phyloP scores from a whole-genome alignment of 805 yeast species.

The Lachancea dasiensis region DNA sequence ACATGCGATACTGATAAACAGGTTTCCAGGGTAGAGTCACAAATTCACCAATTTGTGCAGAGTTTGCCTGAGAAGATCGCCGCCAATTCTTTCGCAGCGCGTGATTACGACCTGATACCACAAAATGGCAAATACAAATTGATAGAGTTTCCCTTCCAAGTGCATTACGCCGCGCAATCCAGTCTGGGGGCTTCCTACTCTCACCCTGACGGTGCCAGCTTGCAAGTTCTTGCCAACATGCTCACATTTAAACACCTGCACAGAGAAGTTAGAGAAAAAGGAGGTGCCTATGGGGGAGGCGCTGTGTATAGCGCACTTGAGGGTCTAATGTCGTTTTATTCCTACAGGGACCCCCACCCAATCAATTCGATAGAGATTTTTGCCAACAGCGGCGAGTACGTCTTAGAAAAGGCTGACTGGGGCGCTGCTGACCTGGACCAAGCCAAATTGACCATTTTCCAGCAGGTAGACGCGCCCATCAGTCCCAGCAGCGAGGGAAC shows the following conservation, averaged over 20 bases:
- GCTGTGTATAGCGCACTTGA: conserved; percentile 74
- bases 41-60: conserved; percentile 27
- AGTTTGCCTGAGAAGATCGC: conserved; percentile 22
- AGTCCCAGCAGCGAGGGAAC: conserved; percentile 77
- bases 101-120: conserved; percentile 5
- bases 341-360: conserved; percentile 93
- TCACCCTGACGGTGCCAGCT: conserved; percentile 72
- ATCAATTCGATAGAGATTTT: conserved; percentile 59
- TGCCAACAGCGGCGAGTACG: conserved; percentile 44
- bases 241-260: conserved; percentile 80
- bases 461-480: conserved; percentile 83
- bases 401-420: conserved; percentile 44
- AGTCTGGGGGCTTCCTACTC: conserved; percentile 60
- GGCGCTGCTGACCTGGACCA: conserved; percentile 64
- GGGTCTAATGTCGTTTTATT: conserved; percentile 75
- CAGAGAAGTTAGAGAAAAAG: conserved; percentile 85
- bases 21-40: conserved; percentile 20
- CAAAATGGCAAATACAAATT: conserved; percentile 35
- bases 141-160: conserved; percentile 79
- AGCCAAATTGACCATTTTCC: conserved; percentile 88
- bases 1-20: conserved; percentile 48
- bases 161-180: conserved; percentile 71
- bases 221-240: conserved; percentile 76
- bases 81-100: conserved; percentile 5
- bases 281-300: conserved; percentile 99